Conservation (phyloP, 2,329 filamentous ascomycete species). For the Mariannaea sp. region DNA sequence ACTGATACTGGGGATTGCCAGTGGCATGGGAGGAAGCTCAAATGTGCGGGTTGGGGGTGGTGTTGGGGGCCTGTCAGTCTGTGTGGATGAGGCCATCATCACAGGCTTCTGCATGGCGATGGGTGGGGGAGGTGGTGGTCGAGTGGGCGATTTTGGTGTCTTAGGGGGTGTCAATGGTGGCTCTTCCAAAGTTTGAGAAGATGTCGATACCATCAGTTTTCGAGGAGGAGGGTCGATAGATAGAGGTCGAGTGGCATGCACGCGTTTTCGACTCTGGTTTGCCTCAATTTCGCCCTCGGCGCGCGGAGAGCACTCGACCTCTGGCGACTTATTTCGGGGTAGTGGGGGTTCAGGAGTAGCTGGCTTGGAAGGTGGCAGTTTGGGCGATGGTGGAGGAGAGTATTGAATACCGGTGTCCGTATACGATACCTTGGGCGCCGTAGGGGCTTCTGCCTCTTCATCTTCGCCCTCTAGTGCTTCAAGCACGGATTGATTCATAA, state of each 20-base stretch:
- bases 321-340: conserved; percentile 46
- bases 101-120: conserved; percentile 41
- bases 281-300: conserved; percentile 68
- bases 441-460: conserved; percentile 51
- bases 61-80: conserved; percentile 54
- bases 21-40: conserved; percentile 33
- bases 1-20: conserved; percentile 81
- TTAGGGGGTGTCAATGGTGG: conserved; percentile 65
- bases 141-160: conserved; percentile 61
- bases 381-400: conserved; percentile 80
- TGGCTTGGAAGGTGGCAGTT: conserved; percentile 47
- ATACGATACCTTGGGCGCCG: conserved; percentile 58
- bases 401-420: conserved; percentile 79
- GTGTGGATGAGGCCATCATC: conserved; percentile 64
- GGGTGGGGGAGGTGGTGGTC: conserved; percentile 48
- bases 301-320: conserved; percentile 50
- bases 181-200: conserved; percentile 65
- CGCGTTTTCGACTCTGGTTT: conserved; percentile 74
- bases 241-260: conserved; percentile 58
- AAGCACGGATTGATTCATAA: conserved; percentile 59
- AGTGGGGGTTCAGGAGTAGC: conserved; percentile 49
- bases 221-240: conserved; percentile 52
- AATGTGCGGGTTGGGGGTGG: conserved; percentile 12
- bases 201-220: conserved; percentile 65
- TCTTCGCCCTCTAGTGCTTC: conserved; percentile 62